These are phyloP conservation scores for Phaffomyces antillensis DNA, from an alignment of 805 yeast species.

Conservation along the genomic window DNA sequence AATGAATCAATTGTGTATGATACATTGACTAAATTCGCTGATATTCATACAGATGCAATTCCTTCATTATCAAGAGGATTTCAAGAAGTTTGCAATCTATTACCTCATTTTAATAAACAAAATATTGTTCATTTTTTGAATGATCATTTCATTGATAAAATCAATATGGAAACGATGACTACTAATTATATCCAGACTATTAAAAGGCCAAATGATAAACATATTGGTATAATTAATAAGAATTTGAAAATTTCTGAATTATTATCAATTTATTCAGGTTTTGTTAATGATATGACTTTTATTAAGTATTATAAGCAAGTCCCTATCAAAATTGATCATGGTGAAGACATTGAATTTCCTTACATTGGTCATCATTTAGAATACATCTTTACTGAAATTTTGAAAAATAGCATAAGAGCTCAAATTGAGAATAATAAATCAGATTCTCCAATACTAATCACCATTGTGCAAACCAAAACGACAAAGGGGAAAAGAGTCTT, in stretches of 20 bases:
- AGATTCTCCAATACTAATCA: constrained; percentile 36
- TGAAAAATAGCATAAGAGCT: constrained; percentile 85
- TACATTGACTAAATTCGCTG: constrained; percentile 53
- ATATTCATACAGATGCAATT: constrained; percentile 77
- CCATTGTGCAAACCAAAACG: constrained; percentile 31
- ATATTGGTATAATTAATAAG: constrained; percentile 61
- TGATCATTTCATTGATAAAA: constrained; percentile 73
- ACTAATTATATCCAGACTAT: constrained; percentile 76
- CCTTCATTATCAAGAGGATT: constrained; percentile 80
- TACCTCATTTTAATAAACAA: constrained; percentile 28
- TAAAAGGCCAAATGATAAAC: constrained; percentile 34
- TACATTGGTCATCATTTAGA: constrained; percentile 85
- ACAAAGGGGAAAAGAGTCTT: constrained; percentile 28
- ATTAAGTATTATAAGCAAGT: constrained; percentile 78
- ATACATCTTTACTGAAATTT: constrained; percentile 76
- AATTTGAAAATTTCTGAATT: constrained; percentile 57
- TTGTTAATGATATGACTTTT: constrained; percentile 77
- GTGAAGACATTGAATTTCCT: constrained; percentile 58
- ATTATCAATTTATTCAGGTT: constrained; percentile 56
- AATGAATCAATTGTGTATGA: constrained; percentile 45
- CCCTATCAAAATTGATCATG: constrained; percentile 47
- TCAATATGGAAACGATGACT: constrained; percentile 78
- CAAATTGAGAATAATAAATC: constrained; percentile 58
- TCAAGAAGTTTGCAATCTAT: constrained; percentile 47
- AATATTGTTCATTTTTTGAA: constrained; percentile 61